phyloP scores from a whole-genome alignment of 495 filamentous ascomycete genomes.

The Podospora didyma region DNA sequence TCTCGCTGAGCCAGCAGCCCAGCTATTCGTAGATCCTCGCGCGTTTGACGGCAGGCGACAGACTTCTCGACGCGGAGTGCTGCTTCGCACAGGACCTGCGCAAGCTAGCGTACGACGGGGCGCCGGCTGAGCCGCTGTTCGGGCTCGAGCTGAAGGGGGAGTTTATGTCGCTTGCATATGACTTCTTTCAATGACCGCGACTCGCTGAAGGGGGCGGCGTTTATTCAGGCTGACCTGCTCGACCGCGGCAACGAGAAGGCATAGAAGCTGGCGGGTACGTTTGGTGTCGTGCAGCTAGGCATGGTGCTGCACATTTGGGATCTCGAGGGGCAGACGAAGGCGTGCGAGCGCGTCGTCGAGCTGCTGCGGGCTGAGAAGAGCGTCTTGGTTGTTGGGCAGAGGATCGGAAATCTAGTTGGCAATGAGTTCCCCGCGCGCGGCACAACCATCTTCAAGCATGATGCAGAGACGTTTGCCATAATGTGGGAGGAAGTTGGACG shows the following conservation, averaged over 20 bases:
- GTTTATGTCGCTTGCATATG: slow-evolving; percentile 50
- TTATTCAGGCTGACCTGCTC: slow-evolving; percentile 33
- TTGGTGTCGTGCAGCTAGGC: slow-evolving; percentile 40
- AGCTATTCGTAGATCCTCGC: slow-evolving; percentile 8
- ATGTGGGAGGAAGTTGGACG: slow-evolving; percentile 42
- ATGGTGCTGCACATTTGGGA: slow-evolving; percentile 46
- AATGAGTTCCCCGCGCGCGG: slow-evolving; percentile 11
- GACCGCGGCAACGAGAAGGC: slow-evolving; percentile 3
- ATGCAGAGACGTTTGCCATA: slow-evolving; percentile 35
- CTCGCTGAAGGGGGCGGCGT: slow-evolving; percentile 14
- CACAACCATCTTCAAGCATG: slow-evolving; percentile 34
- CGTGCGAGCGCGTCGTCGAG: slow-evolving; percentile 29
- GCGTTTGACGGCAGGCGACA: slow-evolving; percentile 3
- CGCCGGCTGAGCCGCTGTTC: slow-evolving; percentile 33
- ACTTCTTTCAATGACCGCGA: slow-evolving; percentile 30
- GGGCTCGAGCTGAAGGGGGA: slow-evolving; percentile 46
- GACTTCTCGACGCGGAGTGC: slow-evolving; percentile 48
- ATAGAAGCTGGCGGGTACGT: slow-evolving; percentile 21
- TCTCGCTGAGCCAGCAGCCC: slow-evolving; percentile 21
- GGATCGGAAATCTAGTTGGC: slow-evolving; percentile 32
- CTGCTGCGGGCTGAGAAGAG: slow-evolving; percentile 31
- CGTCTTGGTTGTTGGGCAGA: slow-evolving; percentile 37
- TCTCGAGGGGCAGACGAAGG: slow-evolving; percentile 35
- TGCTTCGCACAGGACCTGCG: slow-evolving; percentile 51
- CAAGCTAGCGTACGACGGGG: slow-evolving; percentile 44